phyloP scores from a whole-genome alignment of 768 basidiomycete species.

The Mycena filopes region DNA sequence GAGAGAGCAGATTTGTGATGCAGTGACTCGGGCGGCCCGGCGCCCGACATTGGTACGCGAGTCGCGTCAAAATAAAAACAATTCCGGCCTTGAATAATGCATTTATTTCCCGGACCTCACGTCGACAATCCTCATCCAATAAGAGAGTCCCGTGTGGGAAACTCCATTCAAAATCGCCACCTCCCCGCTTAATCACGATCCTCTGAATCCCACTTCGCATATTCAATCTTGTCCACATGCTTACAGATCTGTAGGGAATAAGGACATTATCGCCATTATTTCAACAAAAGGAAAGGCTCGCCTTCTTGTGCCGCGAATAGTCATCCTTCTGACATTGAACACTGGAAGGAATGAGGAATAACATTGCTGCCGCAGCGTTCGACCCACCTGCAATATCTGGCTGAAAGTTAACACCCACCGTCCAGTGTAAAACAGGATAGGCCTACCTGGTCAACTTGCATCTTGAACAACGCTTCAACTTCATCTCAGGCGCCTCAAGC shows the following conservation, averaged over 20 bases:
- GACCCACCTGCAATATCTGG: constrained; percentile 24
- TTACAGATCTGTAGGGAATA: constrained; percentile 15
- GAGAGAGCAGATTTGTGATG: too few species aligned
- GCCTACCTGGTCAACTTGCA: constrained; percentile 18
- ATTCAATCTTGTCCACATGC: constrained; percentile 6
- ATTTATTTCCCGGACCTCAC: too few species aligned
- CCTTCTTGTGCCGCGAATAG: constrained; percentile 14
- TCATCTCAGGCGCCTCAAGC: constrained; percentile 6
- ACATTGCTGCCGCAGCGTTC: not conserved
- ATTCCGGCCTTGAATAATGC: too few species aligned
- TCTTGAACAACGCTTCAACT: constrained; percentile 17
- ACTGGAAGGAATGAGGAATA: not conserved
- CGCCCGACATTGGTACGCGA: too few species aligned
- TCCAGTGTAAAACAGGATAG: not conserved
- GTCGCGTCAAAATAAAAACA: too few species aligned
- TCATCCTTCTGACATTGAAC: constrained; percentile 16
- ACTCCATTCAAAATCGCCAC: not conserved
- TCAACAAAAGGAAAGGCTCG: not conserved
- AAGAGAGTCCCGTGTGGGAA: too few species aligned
- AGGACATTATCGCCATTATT: not conserved
- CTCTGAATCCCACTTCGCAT: constrained; percentile 10
- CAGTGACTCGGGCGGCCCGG: too few species aligned
- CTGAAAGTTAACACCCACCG: not conserved
- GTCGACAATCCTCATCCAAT: too few species aligned
- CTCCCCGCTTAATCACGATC: constrained; percentile 16